A percentile compares a stretch with the other conserved stretches of the same genome.
phyloP scores from a whole-genome alignment of 2,329 filamentous ascomycete species.

The Clarireedia monteithiana region DNA sequence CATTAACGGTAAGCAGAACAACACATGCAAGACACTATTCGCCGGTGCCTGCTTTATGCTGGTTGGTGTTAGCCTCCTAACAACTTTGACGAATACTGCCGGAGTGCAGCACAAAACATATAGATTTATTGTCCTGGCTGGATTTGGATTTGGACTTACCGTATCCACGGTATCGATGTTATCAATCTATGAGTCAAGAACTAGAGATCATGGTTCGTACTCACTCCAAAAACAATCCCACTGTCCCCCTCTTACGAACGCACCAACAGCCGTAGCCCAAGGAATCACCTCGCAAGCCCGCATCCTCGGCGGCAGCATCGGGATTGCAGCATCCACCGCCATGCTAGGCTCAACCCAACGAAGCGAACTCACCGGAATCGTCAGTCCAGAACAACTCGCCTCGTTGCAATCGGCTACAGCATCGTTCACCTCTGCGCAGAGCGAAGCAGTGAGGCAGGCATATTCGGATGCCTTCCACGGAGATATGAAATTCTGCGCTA shows the following conservation, averaged over 20 bases:
- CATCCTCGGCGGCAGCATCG: constrained; percentile 52
- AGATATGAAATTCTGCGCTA: constrained; percentile 19
- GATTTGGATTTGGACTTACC: constrained; percentile 48
- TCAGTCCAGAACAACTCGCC: constrained; percentile 11
- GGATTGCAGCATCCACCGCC: constrained; percentile 50
- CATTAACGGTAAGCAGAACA: constrained; percentile 36
- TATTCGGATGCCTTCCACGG: constrained; percentile 20
- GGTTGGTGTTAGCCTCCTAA: constrained; percentile 43
- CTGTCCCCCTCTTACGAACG: background rate
- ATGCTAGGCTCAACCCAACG: constrained; percentile 34
- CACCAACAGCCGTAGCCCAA: constrained; percentile 42
- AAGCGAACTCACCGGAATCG: constrained; percentile 10
- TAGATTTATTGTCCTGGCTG: constrained; percentile 48
- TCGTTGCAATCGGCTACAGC: background rate
- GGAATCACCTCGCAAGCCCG: constrained; percentile 52
- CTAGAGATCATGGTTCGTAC: constrained; percentile 30
- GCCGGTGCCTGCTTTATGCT: constrained; percentile 43
- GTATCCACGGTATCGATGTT: constrained; percentile 36
- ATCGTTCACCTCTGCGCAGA: constrained; percentile 11
- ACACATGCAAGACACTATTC: constrained; percentile 44
- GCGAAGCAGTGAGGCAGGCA: constrained; percentile 12
- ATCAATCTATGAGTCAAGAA: constrained; percentile 43
- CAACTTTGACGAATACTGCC: constrained; percentile 24
- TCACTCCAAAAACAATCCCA: background rate
- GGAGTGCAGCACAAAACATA: constrained; percentile 30